Evolutionary conservation across 139 green algal genomes (phyloP).

Genomic region (Chlorella sp.): DNA sequence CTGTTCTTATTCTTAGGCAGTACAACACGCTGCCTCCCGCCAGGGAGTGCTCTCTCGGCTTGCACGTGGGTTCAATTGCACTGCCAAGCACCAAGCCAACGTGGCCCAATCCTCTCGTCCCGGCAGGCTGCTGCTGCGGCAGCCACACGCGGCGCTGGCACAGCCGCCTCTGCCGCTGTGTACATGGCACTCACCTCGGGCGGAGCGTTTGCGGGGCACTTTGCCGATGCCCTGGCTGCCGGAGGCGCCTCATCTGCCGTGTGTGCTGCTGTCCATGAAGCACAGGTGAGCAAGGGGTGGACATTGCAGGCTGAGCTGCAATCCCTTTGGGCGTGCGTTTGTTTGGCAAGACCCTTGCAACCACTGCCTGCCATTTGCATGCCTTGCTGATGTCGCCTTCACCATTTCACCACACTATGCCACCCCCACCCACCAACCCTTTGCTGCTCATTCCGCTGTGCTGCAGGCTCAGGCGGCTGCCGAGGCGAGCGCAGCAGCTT

Average conservation of each 20-base stretch:
- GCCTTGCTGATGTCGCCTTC: neutral
- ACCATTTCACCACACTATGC: neutral
- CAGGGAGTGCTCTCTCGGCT: neutral
- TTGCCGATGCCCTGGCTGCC: neutral
- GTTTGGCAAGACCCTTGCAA: too few relatives aligned
- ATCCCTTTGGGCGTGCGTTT: neutral
- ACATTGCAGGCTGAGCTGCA: neutral
- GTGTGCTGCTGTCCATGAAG: neutral
- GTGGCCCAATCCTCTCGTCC: neutral
- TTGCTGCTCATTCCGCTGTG: neutral
- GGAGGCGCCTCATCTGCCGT: neutral
- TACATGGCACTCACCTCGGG: neutral
- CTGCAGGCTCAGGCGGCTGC: neutral
- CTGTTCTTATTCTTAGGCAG: too few relatives aligned
- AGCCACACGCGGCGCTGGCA: neutral
- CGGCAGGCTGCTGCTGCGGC: constrained; percentile 5
- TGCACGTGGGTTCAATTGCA: neutral
- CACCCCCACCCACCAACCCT: neutral
- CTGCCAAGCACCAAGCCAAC: neutral
- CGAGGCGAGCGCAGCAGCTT: too few relatives aligned
- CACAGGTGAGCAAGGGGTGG: neutral
- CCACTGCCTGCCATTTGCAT: too few relatives aligned
- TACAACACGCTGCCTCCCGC: too few relatives aligned
- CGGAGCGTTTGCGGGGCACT: neutral
- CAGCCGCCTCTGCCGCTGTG: neutral